Conservation (phyloP, 179 eudicot genomes). For the Heliamphora pulchella region DNA sequence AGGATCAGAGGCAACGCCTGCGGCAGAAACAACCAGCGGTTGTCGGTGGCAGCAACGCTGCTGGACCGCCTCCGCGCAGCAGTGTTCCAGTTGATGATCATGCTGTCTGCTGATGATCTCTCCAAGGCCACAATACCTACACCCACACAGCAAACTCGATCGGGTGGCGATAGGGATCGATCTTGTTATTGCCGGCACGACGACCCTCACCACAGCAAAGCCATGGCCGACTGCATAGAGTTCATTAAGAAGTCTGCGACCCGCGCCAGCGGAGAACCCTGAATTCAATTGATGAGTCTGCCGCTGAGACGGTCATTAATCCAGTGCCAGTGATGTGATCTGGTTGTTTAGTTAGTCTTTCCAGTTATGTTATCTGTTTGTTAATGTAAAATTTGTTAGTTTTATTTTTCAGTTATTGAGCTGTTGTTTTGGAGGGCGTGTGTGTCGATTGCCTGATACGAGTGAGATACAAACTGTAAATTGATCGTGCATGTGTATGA, state of each 20-base stretch:
- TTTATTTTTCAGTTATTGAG: no score
- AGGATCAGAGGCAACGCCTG: conserved; percentile 28
- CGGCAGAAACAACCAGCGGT: conserved; percentile 17
- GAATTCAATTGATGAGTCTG: background rate
- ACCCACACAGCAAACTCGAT: background rate
- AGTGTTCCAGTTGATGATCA: conserved; percentile 49
- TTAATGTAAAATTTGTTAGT: no score
- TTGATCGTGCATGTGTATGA: background rate
- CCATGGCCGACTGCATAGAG: conserved; percentile 77
- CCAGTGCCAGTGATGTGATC: conserved; percentile 9
- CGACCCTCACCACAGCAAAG: conserved; percentile 56
- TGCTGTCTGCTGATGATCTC: conserved; percentile 44
- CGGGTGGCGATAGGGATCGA: background rate
- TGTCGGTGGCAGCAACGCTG: conserved; percentile 25
- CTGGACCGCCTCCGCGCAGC: conserved; percentile 59
- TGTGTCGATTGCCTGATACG: background rate
- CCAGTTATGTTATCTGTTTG: no score
- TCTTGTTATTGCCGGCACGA: conserved; percentile 15
- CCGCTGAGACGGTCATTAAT: background rate
- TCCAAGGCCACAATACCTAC: conserved; percentile 24
- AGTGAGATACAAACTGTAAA: background rate
- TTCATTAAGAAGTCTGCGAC: conserved; percentile 50
- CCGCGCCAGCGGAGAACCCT: conserved; percentile 2
- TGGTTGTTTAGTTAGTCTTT: background rate
- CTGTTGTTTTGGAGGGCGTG: background rate